Base-by-base conservation (phyloP, 2,329 filamentous ascomycete genomes). In the Xylariaceae sp. region DNA sequence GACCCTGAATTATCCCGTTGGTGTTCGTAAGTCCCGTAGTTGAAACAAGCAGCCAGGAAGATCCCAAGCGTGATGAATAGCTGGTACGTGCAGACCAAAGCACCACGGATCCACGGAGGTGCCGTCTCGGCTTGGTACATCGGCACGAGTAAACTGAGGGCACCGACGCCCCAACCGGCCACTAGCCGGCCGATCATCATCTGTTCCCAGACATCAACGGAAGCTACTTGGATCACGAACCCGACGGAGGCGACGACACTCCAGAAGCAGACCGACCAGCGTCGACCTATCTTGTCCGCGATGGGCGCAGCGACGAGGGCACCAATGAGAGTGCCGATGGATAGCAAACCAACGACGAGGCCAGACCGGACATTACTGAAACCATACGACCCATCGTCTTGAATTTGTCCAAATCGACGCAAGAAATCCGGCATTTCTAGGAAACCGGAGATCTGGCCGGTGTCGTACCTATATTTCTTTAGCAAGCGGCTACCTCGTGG, bases 111-210 rank as follows among this genome's bases (percentile, higher is more conserved):
- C 70, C 84, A 85, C 14, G 84, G 79, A 0, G 88, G 88, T 0
- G 85, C 83, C 5, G 82, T 88, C 72, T 91, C 88, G n/a, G 83
- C 83, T 65, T 89, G 86, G 68, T 89, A 90, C 84, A 90, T 87
- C n/a, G 86, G 86, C 0, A 87, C 85, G 12, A 86, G 72, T 4
- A 89, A 81, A 9, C 82, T 86, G 1, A 89, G 71, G 0, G 81
- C 83, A 52, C 88, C 88, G 42, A 91, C 86, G 14, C 87, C 87
- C 1, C 89, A 75, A 49, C 88, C 88, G 14, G 85, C 83, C 16
- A 89, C 78, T 64, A 85, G 82, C 52, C 88, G 78, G 14, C 88
- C 88, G 44, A 87, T 75, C 62, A 86, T 86, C 55, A 89, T 76
- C 65, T 90, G 87, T 45, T 83, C 83, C 87, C 88, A 90, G 7